These are phyloP conservation scores for Micromonas pusilla DNA, from an alignment of 139 green algal genomes.

Conservation along the genomic window DNA sequence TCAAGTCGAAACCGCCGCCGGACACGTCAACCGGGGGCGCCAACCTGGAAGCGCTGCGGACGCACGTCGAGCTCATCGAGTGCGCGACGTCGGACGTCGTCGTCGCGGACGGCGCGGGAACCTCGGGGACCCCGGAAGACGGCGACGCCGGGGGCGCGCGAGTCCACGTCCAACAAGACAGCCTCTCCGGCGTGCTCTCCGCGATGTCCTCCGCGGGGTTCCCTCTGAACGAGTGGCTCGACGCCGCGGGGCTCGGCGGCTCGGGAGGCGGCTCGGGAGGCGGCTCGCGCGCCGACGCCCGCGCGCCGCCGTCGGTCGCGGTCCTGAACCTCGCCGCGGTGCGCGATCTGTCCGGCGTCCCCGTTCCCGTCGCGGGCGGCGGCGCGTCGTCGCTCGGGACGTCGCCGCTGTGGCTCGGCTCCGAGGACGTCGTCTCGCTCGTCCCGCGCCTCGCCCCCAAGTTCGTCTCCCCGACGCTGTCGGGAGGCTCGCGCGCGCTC, in stretches of 20 bases:
- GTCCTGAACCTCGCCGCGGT: background rate
- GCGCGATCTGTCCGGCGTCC: background rate
- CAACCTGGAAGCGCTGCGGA: conserved; percentile 13
- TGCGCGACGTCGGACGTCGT: conserved; percentile 45
- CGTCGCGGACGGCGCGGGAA: background rate
- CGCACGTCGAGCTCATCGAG: conserved; percentile 43
- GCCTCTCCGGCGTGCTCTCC: no score
- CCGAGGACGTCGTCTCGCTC: background rate
- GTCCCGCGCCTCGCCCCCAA: background rate
- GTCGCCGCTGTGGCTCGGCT: background rate
- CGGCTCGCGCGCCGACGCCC: background rate
- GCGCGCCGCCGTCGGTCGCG: background rate
- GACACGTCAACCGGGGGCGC: background rate
- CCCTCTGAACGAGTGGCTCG: no score
- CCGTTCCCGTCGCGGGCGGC: background rate
- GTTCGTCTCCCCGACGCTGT: background rate
- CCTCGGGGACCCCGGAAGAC: background rate
- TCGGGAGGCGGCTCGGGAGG: no score
- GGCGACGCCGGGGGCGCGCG: no score
- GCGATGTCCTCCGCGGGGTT: no score
- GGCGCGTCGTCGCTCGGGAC: background rate
- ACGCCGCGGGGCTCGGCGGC: no score
- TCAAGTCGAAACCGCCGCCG: conserved; percentile 24
- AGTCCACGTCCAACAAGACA: no score
- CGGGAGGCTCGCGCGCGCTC: background rate